phyloP scores from a whole-genome alignment of 2,329 filamentous ascomycete genomes.

The Fusarium sambucinum region DNA sequence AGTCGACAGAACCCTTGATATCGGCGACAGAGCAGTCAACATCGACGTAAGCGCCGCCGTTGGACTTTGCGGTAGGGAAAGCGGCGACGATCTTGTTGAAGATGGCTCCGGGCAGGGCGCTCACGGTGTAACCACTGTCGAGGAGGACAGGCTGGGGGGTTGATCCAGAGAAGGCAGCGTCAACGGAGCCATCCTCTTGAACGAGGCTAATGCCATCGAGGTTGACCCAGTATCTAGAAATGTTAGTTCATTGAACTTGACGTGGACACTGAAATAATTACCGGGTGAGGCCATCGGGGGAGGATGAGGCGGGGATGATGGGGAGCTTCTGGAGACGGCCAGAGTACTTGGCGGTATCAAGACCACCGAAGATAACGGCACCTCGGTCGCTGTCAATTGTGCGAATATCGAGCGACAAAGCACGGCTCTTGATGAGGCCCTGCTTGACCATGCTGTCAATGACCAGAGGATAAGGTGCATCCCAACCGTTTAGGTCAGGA shows the following conservation, averaged over 20 bases:
- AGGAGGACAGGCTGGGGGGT: slow-evolving; percentile 64
- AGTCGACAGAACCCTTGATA: slow-evolving; percentile 59
- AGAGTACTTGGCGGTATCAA: slow-evolving; percentile 67
- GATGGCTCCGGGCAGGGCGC: slow-evolving; percentile 71
- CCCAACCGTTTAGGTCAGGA: slow-evolving; percentile 52
- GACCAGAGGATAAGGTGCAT: slow-evolving; percentile 51
- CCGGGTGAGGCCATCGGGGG: slow-evolving; percentile 52
- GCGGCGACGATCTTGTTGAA: slow-evolving; percentile 59
- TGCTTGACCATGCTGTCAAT: slow-evolving; percentile 53
- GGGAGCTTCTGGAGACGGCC: slow-evolving; percentile 67
- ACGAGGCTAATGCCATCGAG: slow-evolving; percentile 54
- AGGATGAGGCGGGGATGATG: slow-evolving; percentile 60
- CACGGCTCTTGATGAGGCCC: slow-evolving; percentile 54
- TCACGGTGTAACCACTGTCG: slow-evolving; percentile 76
- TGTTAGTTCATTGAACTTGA: background rate
- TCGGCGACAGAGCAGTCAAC: slow-evolving; percentile 58
- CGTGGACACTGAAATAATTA: background rate
- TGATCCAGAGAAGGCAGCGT: slow-evolving; percentile 58
- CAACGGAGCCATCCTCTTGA: slow-evolving; percentile 52
- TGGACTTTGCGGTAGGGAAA: slow-evolving; percentile 59
- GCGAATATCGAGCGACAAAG: slow-evolving; percentile 53
- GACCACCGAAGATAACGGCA: slow-evolving; percentile 65
- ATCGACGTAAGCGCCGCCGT: slow-evolving; percentile 58
- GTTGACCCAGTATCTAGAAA: slow-evolving; percentile 57
- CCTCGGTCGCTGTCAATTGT: slow-evolving; percentile 49